Evolutionary conservation across 1,139 yeast genomes (phyloP).

Genomic region (Taphrina deformans): DNA sequence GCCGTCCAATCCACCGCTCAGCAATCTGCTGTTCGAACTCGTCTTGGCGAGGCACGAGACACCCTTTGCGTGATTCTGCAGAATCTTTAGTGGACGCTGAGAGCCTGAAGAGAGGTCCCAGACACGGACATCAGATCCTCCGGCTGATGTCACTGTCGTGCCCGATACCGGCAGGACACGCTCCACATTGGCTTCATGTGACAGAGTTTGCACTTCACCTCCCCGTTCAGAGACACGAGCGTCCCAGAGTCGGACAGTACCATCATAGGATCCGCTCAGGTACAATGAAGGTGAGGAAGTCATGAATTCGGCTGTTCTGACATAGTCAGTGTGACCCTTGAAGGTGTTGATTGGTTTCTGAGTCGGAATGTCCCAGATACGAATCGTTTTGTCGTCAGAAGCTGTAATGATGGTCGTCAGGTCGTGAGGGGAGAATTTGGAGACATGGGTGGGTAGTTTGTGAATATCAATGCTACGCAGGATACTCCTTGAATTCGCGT

Average conservation of each 20-base stretch:
- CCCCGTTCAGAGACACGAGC: constrained; percentile 58
- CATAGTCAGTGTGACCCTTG: constrained; percentile 81
- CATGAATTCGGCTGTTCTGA: constrained; percentile 76
- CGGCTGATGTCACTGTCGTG: constrained; percentile 79
- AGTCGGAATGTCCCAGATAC: constrained; percentile 81
- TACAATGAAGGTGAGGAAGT: constrained; percentile 64
- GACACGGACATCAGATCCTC: constrained; percentile 77
- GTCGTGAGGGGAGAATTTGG: constrained; percentile 80
- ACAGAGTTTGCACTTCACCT: constrained; percentile 46
- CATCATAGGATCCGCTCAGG: constrained; percentile 95
- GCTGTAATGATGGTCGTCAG: constrained; percentile 78
- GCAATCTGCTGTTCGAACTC: constrained; percentile 64
- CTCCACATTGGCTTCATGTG: constrained; percentile 80
- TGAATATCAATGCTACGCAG: constrained; percentile 80
- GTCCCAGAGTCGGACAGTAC: constrained; percentile 80
- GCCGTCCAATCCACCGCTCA: constrained; percentile 95
- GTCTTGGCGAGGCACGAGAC: constrained; percentile 68
- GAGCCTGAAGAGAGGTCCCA: constrained; percentile 85
- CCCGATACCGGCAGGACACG: constrained; percentile 72
- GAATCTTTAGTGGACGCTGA: constrained; percentile 48
- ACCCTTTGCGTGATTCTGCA: constrained; percentile 85
- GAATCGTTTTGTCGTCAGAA: constrained; percentile 82
- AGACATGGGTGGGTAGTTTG: constrained; percentile 84
- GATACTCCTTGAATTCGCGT: constrained; percentile 76
- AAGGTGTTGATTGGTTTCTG: constrained; percentile 69